These are phyloP conservation scores for Phytophthora fragariae DNA, from an alignment of 352 stramenopile species.

Conservation along the genomic window DNA sequence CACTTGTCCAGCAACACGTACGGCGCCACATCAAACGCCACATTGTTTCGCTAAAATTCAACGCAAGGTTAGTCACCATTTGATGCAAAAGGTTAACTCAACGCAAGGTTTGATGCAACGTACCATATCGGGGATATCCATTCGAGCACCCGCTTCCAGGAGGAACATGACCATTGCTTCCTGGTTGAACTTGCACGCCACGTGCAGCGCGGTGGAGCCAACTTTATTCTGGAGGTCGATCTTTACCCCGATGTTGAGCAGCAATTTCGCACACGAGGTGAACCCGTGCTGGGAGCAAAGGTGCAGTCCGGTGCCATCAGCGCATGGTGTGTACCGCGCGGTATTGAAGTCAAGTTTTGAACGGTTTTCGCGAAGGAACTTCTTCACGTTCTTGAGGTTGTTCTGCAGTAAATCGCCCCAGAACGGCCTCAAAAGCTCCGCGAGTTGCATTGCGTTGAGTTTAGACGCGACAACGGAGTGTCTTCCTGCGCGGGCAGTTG, in stretches of 20 bases:
- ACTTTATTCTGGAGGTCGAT: conserved; percentile 66
- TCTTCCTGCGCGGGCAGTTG: background rate
- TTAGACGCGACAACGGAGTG: conserved; percentile 13
- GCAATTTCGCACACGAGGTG: conserved; percentile 44
- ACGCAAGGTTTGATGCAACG: background rate
- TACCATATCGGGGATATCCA: conserved; percentile 63
- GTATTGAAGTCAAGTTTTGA: conserved; percentile 51
- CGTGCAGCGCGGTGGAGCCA: conserved; percentile 59
- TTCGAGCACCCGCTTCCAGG: conserved; percentile 38
- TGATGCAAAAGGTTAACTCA: background rate
- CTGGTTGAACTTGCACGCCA: conserved; percentile 65
- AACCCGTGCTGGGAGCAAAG: conserved; percentile 68
- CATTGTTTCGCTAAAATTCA: conserved; percentile 42
- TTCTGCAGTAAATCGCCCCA: conserved; percentile 62
- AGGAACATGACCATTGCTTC: conserved; percentile 47
- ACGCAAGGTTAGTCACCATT: conserved; percentile 9
- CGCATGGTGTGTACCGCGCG: conserved; percentile 45
- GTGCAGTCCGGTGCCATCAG: conserved; percentile 58
- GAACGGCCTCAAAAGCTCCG: conserved; percentile 57
- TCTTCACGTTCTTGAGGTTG: conserved; percentile 53
- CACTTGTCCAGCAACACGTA: conserved; percentile 53
- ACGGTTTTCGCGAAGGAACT: conserved; percentile 47
- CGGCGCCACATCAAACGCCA: conserved; percentile 60
- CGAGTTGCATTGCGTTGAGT: conserved; percentile 53
- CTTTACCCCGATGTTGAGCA: conserved; percentile 44